A percentile compares a stretch with the other conserved stretches of the same genome.
phyloP scores from a whole-genome alignment of 1,284 basidiomycete genomes.

The Trichosporon sp. region DNA sequence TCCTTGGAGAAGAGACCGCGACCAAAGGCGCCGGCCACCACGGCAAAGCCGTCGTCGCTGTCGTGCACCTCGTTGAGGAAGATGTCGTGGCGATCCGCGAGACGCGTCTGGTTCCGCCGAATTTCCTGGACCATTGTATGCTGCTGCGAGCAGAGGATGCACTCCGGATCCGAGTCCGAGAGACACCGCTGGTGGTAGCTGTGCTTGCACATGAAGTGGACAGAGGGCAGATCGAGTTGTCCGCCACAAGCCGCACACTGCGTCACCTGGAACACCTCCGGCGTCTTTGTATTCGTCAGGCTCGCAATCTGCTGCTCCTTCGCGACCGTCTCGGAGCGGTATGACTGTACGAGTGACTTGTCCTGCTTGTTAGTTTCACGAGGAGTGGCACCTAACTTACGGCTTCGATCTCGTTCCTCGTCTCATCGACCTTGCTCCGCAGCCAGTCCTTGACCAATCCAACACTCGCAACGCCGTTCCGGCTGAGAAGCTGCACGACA shows the following conservation, averaged over 20 bases:
- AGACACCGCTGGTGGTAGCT: constrained; percentile 90
- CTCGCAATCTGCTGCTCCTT: constrained; percentile 77
- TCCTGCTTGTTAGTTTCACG: constrained; percentile 55
- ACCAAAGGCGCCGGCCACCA: constrained; percentile 73
- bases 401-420: constrained; percentile 68
- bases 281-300: constrained; percentile 66
- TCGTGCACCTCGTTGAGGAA: constrained; percentile 81
- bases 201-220: constrained; percentile 98
- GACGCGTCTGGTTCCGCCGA: constrained; percentile 69
- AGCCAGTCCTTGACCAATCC: constrained; percentile 88
- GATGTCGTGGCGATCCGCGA: constrained; percentile 81
- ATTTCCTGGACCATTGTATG: constrained; percentile 87
- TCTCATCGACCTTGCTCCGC: constrained; percentile 65
- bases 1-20: constrained; percentile 54
- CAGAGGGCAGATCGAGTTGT: constrained; percentile 81
- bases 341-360: constrained; percentile 73
- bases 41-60: constrained; percentile 72
- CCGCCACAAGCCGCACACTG: constrained; percentile 81
- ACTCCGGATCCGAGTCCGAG: constrained; percentile 77
- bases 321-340: constrained; percentile 73
- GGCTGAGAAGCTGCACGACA: constrained; percentile 78
- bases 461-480: constrained; percentile 79
- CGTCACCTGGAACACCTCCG: constrained; percentile 88
- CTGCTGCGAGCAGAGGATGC: constrained; percentile 75
- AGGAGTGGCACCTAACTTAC: constrained; percentile 51